Conservation (phyloP, 2,329 filamentous ascomycete genomes). For the Cytospora paraplurivora region DNA sequence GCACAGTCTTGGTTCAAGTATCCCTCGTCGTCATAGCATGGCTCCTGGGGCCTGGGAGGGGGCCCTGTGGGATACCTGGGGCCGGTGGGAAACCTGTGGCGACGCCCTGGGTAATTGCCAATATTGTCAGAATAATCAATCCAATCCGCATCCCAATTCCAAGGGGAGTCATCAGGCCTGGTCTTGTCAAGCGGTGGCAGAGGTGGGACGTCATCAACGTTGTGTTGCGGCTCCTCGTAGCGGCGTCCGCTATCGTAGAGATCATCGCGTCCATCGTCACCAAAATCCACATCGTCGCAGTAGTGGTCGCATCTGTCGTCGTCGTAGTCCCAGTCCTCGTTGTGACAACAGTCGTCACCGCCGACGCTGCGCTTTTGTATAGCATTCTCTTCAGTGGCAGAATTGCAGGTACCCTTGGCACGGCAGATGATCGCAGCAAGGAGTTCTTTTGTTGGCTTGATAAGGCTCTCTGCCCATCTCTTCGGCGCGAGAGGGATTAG, state of each 20-base stretch:
- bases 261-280: not conserved
- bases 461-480: too few species aligned
- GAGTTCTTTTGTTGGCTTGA: not conserved
- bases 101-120: not conserved
- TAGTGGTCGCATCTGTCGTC: not conserved
- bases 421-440: conserved; percentile 2
- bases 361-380: conserved; percentile 9
- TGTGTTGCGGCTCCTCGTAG: not conserved
- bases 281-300: not conserved
- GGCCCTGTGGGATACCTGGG: not conserved
- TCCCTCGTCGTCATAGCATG: not conserved
- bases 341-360: not conserved
- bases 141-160: conserved; percentile 6
- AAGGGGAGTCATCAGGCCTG: not conserved
- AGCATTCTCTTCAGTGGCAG: not conserved
- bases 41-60: not conserved
- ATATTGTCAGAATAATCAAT: not conserved
- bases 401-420: not conserved
- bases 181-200: not conserved
- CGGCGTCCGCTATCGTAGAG: not conserved
- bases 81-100: not conserved
- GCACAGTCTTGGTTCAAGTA: not conserved
- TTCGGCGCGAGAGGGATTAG: too few species aligned
- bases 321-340: conserved; percentile 1
- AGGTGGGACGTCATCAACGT: too few species aligned